Evolutionary conservation across 2,329 filamentous ascomycete species (phyloP), one percentile per base, ranked within the genome.

Genomic region (Phialophora verrucosa): DNA sequence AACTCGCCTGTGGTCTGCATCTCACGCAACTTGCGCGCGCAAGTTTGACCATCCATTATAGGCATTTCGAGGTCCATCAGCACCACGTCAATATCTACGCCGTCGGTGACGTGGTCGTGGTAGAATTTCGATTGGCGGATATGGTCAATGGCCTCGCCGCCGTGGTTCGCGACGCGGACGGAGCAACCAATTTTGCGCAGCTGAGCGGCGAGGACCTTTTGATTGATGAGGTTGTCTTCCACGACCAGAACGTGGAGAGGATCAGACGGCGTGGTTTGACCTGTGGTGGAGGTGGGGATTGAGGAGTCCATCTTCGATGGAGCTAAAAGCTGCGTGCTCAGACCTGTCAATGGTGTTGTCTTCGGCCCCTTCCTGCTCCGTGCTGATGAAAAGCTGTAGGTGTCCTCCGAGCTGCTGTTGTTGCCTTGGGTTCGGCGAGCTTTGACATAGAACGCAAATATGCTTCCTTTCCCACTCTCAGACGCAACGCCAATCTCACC

Each of bases 61-160:
- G 91, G 91, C 91, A 93, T 93, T 73, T 93, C 90, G 56, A 92
- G 82, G 74, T 93, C 91, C 90, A 93, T 92, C 5, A 93, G 77
- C 12, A 93, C 88, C 54, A 92, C 83, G 8, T 87, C 87, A 27
- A 91, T 75, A 3, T 71, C 66, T 0, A 66, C 29, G 1, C 69
- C 69, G 27, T 66, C 61, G 0, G 29, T 27, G 8, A 59, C 29
- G 2, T 71, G 70, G 38, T 75, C 69, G 31, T 58, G 61, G 27
- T 65, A 51, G 77, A 96, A 98, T 76, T 91, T 90, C 80, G 91
- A 94, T 77, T 89, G 87, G 83, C 95, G 93, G 7, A 82, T 76
- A 2, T 78, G 76, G 0, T 79, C 78, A 0, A 85, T 73, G 59
- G 80, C 80, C 69, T 83, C 80, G 14, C 73, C 73, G 1, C 79